phyloP scores from a whole-genome alignment of 2,329 filamentous ascomycete species.

The Aureobasidium sp. region DNA sequence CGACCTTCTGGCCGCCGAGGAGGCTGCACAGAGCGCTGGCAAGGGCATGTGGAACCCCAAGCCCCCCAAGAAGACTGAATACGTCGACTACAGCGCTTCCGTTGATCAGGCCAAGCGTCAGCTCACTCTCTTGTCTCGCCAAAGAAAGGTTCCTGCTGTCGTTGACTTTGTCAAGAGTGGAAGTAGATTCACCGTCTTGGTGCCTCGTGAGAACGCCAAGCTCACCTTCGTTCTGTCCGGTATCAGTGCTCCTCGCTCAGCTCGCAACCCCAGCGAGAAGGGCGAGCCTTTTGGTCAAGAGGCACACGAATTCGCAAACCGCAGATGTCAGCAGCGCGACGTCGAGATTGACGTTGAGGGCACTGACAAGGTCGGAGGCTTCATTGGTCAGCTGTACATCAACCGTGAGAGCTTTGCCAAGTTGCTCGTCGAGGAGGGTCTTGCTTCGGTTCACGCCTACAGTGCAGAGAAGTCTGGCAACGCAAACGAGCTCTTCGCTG shows the following conservation, averaged over 20 bases:
- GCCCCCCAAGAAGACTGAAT: conserved; percentile 72
- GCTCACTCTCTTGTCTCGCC: conserved; percentile 75
- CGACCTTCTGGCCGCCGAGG: conserved; percentile 72
- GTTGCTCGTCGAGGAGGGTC: conserved; percentile 83
- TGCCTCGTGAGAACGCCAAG: conserved; percentile 90
- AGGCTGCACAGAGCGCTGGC: conserved; percentile 72
- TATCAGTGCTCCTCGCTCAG: conserved; percentile 82
- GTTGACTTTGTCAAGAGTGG: conserved; percentile 98
- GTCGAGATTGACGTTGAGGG: conserved; percentile 93
- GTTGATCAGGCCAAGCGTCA: conserved; percentile 95
- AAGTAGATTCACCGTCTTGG: conserved; percentile 83
- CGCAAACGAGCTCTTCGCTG: conserved; percentile 75
- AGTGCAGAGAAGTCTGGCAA: conserved; percentile 95
- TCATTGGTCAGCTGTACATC: conserved; percentile 90
- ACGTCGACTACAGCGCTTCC: conserved; percentile 84
- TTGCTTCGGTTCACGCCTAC: conserved; percentile 87
- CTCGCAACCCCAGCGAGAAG: conserved; percentile 69
- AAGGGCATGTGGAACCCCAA: conserved; percentile 96
- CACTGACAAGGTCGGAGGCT: conserved; percentile 92
- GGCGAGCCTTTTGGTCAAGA: conserved; percentile 94
- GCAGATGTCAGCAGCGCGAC: conserved; percentile 84
- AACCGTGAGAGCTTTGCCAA: conserved; percentile 96
- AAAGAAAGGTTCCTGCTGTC: conserved; percentile 85
- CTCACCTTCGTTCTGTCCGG: conserved; percentile 91
- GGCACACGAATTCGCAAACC: conserved; percentile 84